Evolutionary conservation across 805 yeast genomes (phyloP), one percentile per base, ranked within the genome.

Genomic region (Saccharomycopsis fermentans): DNA sequence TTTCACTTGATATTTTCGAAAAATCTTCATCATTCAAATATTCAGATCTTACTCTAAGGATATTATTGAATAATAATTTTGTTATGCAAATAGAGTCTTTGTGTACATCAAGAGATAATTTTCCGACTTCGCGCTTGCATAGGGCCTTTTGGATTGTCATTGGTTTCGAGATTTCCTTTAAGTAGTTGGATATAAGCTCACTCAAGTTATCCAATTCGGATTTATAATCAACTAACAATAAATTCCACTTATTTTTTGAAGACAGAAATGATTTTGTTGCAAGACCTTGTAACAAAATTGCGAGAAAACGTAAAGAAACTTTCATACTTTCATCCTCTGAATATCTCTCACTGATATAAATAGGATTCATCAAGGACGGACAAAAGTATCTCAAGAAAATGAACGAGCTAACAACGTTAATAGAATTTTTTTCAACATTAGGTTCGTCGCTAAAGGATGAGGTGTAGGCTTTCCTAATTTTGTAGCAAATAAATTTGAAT

Each of bases 321-420:
- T 16, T 39, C 47, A 47, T 52, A 52, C 8, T 52, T 21, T 47
- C 53, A 17, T 21, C 29, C 17, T 34, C 53, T 37, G 62, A 80
- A 67, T n/a, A 66, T 71, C 3, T 66, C 59, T 19, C 50, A 43
- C 50, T 43, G 17, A 43, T 43, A 43, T 43, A 43, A 43, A 81
- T 59, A 55, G 99, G 98, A 66, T 90, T 90, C 67, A 94, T 71
- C 27, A 92, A 79, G 0, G 96, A 96, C 0, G 98, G 98, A 66
- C 96, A 90, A 63, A 90, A 80, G 70, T 84, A 89, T 59, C 96
- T 75, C 61, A 92, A 72, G 68, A 92, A 92, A 12, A 94, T 73
- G 66, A 94, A 87, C 0, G 96, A 90, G 24, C 92, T 80, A 40
- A 91, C 73, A 54, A 95, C 86, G 66, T 89, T 85, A 58, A 85